Base-by-base conservation (phyloP, 352 stramenopile species). In the Phytophthora podocarpi region DNA sequence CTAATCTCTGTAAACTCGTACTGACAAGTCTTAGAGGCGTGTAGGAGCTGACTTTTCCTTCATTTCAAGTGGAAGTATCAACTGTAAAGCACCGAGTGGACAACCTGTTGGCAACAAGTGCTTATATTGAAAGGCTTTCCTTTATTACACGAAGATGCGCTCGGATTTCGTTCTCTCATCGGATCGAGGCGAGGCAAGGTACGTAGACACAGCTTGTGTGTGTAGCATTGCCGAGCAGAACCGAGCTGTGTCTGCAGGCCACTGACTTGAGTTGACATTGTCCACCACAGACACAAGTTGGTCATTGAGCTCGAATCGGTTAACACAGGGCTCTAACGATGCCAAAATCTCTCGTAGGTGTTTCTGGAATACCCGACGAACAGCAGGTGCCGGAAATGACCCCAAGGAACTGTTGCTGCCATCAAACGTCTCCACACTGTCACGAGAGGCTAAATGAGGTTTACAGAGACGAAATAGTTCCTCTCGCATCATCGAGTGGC, bases 171-270 rank as follows among this genome's bases (percentile, higher is more conserved):
- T n/a, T 43, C 3, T 48, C 10, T 55, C 49, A 31, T 61, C 42
- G 2, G 32, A 37, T 27, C 11, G 24, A 50, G 39, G 32, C 7
- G 32, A 60, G 11, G 37, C 56, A 11, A 71, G 30, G 36, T 80
- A 70, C n/a, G 72, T 75, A 4, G 80, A 88, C 46, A 86, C 78
- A 6, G 80, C 80, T 57, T 90, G 80, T 5, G 72, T 88, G 32
- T 85, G 80, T 15, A 87, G 63, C 34, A 90, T 42, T 24, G 68
- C 47, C 9, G 71, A 66, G 58, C 76, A 70, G 52, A 90, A 85
- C 24, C 71, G 64, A 16, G 58, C 62, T 1, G 70, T 56, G 24
- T 88, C 74, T 10, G 51, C 51, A 27, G 71, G 53, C 74, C 74
- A 84, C 16, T 60, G 48, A 28, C 49, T 71, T 36, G 69, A 62